Evolutionary conservation across 345 rosid genomes (phyloP), one percentile per base, ranked within the genome.

Genomic region (Trapa bicornis): DNA sequence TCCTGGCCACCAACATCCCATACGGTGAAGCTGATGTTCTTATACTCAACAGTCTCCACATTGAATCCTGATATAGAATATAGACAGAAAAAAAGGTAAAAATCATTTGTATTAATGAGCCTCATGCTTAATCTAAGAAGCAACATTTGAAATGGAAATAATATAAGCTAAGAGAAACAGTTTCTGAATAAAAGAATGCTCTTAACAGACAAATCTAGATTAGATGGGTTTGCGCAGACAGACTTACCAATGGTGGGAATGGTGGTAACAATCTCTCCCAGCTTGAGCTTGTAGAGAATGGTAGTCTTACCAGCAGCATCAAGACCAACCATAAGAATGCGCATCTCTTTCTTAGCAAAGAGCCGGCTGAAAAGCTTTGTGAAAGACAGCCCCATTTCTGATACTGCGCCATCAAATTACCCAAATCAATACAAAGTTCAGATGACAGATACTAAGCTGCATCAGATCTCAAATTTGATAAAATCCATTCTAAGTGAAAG

Each of bases 1-100:
- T 87, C 93, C 70, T 87, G 93, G 65, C 93, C 93, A 67, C 95
- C 95, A n/a, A 88, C 95, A 81, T 88, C 95, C 95, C 95, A 88
- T 35, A 88, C 95, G 9, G 95, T 88, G 52, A 88, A 88, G 87
- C 95, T 88, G 67, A 88, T 88, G 80, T 88, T 88, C 85, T 88
- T 88, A 78, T 88, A 88, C 65, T 88, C 95, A 58, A 88, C 95
- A 36, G 95, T 88, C 77, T 88, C 95, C 71, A 88, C 95, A 36
- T 88, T 88, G 74, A 88, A 88, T 39, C 95, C 95, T 88, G 39
- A 47, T 9, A 58, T 9, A 58, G 29, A 22, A 22, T 22, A 22
- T 22, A 22, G 29, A 22, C 29, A 22, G 29, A 17, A 15, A 37
- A 38, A 14, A 39, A 22, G 11, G 29, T 22, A 22, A 22, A 22